Evolutionary conservation across 2,329 filamentous ascomycete genomes (phyloP), one percentile per base, ranked within the genome.

Genomic region (Huntiella abstrusa): DNA sequence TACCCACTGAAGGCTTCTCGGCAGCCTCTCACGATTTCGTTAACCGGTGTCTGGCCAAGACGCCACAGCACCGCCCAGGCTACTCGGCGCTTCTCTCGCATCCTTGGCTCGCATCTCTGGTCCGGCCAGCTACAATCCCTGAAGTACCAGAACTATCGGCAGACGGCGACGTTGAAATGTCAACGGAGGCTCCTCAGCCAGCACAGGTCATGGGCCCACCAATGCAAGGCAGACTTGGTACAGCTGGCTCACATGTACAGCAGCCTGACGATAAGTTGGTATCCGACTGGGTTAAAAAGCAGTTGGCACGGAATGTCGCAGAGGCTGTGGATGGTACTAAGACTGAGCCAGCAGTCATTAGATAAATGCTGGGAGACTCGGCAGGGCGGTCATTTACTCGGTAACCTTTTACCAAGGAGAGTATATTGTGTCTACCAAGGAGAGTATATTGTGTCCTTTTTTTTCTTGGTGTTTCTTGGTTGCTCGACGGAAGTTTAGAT

Each of bases 21-120:
- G 72, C 80, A 47, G 70, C 74, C 4, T 85, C 88, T 2, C 79
- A 78, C 47, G 81, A 88, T 55, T 98, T 98, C 63, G 88, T 98
- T 17, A 71, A 73, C 35, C 80, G 80, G 39, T 96, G 91, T 59
- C 69, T 98, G 41, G 86, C 95, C 67, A 98, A 98, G 62, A 81
- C 84, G 16, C 84, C 91, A 6, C 83, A 83, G 54, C 74, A 92
- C 50, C 77, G 91, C n/a, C 88, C 87, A n/a, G 91, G 83, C 0
- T 98, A 98, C 59, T 76, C 80, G 44, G 86, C 84, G 69, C 73
- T 98, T 4, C 70, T 98, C 8, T 77, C 84, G 55, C 88, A 96
- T 58, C 77, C 83, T 22, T 98, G 91, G 91, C 70, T 98, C 4
- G 71, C 76, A 6, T 69, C 75, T 1, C 67, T 94, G 34, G 73